Conservation (phyloP, 164 flowering plant species). For the Stephania japonica region DNA sequence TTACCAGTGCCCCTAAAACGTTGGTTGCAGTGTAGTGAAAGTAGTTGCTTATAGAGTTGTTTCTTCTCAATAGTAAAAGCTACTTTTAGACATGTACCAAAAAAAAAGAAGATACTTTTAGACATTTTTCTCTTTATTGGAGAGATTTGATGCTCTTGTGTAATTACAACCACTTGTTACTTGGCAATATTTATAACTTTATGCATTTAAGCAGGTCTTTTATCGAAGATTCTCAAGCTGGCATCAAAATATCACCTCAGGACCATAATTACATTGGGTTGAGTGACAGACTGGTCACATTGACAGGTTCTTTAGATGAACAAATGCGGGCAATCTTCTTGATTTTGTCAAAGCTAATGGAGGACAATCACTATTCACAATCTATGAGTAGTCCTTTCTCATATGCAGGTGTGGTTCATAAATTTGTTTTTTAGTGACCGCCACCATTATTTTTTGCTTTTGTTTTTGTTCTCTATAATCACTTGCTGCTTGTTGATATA, state of each 20-base stretch:
- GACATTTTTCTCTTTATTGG: not conserved
- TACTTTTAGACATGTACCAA: not conserved
- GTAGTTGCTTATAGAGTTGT: not conserved
- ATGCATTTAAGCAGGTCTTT: slow-evolving; percentile 63
- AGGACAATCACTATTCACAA: slow-evolving; percentile 76
- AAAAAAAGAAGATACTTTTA: not conserved
- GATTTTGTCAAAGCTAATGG: slow-evolving; percentile 67
- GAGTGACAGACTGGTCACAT: slow-evolving; percentile 80
- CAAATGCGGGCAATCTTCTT: slow-evolving; percentile 76
- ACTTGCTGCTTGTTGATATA: not conserved
- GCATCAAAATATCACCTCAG: slow-evolving; percentile 89
- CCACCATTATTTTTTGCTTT: not conserved
- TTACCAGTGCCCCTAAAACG: not conserved
- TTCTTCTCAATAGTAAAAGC: not conserved
- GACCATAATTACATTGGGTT: slow-evolving; percentile 66
- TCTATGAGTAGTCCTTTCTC: slow-evolving; percentile 66
- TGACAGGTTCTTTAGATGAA: slow-evolving; percentile 75
- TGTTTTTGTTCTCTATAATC: too few species aligned
- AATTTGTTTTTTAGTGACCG: not conserved
- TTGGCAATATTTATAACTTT: not conserved
- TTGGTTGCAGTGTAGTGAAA: not conserved
- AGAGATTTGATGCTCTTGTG: not conserved
- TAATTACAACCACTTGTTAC: not conserved
- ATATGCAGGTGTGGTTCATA: slow-evolving; percentile 60
- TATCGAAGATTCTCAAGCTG: slow-evolving; percentile 88